phyloP scores from a whole-genome alignment of 2,329 filamentous ascomycete genomes.

The Epichloe sp. region DNA sequence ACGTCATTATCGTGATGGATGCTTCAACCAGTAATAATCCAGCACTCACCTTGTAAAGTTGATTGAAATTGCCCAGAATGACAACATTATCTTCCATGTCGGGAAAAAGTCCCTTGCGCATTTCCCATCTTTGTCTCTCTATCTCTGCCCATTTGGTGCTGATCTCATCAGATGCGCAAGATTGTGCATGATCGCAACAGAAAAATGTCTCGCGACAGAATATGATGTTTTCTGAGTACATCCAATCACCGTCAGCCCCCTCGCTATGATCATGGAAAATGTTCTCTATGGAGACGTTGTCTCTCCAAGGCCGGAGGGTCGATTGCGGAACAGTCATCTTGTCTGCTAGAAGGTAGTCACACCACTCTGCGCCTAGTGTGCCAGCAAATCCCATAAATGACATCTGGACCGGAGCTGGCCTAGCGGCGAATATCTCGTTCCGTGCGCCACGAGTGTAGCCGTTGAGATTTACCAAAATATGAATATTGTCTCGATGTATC shows the following conservation, averaged over 20 bases:
- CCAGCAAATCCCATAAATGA: conserved; percentile 99
- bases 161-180: conserved; percentile 58
- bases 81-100: conserved; percentile 67
- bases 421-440: conserved; percentile 92
- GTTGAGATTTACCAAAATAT: conserved; percentile 95
- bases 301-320: conserved; percentile 67
- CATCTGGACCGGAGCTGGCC: conserved; percentile 94
- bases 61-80: conserved; percentile 96
- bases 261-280: conserved; percentile 53
- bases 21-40: neutral
- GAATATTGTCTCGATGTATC: conserved; percentile 77
- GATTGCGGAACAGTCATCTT: conserved; percentile 69
- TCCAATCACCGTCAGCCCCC: conserved; percentile 63
- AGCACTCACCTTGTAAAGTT: conserved; percentile 77
- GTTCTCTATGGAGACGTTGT: conserved; percentile 63
- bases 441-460: conserved; percentile 94
- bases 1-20: neutral
- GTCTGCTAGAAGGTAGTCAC: conserved; percentile 90
- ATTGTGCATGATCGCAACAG: conserved; percentile 93
- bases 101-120: conserved; percentile 89
- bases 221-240: conserved; percentile 94
- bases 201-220: conserved; percentile 94
- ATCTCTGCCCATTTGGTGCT: conserved; percentile 72
- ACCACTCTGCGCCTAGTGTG: conserved; percentile 94
- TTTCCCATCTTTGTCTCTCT: conserved; percentile 69